Evolutionary conservation across 371 early-diverging fungal species (phyloP).

Genomic region (Massospora cicadina): DNA sequence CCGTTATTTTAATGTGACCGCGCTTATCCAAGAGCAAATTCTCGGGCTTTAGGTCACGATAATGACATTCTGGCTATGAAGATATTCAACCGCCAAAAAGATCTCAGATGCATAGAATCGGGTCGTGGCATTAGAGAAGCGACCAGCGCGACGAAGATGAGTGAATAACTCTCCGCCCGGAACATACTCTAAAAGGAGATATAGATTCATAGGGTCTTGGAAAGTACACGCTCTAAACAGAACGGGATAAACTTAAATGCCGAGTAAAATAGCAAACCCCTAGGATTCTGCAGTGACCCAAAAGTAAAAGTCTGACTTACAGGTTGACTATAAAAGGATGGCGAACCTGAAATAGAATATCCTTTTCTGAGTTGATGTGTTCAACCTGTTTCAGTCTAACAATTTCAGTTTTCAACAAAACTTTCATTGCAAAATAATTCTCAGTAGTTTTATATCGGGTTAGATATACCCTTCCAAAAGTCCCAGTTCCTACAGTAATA

Average conservation of each 20-base stretch:
- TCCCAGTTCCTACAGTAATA: slow-evolving; percentile 65
- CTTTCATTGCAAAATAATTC: slow-evolving; percentile 86
- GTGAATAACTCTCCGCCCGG: slow-evolving; percentile 93
- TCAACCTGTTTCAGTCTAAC: slow-evolving; percentile 88
- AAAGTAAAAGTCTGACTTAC: slow-evolving; percentile 24
- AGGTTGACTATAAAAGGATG: slow-evolving; percentile 91
- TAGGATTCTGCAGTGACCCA: slow-evolving; percentile 37
- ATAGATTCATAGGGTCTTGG: slow-evolving; percentile 74
- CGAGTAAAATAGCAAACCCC: slow-evolving; percentile 9
- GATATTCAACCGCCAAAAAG: slow-evolving; percentile 67
- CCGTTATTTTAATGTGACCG: slow-evolving; percentile 96
- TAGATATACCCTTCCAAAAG: slow-evolving; percentile 81
- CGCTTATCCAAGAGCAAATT: slow-evolving; percentile 72
- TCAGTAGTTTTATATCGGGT: slow-evolving; percentile 38
- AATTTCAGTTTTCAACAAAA: slow-evolving; percentile 77
- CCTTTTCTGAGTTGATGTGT: slow-evolving; percentile 90
- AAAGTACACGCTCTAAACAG: slow-evolving; percentile 35
- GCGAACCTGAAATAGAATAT: slow-evolving; percentile 67
- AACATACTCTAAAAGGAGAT: slow-evolving; percentile 94
- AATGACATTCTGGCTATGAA: slow-evolving; percentile 87
- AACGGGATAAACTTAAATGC: too few relatives aligned
- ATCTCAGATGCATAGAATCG: slow-evolving; percentile 66
- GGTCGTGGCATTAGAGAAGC: slow-evolving; percentile 79
- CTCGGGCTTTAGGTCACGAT: slow-evolving; percentile 92
- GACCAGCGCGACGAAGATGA: slow-evolving; percentile 73